Evolutionary conservation across 805 yeast species (phyloP).

Genomic region (Ascoidea asiatica): DNA sequence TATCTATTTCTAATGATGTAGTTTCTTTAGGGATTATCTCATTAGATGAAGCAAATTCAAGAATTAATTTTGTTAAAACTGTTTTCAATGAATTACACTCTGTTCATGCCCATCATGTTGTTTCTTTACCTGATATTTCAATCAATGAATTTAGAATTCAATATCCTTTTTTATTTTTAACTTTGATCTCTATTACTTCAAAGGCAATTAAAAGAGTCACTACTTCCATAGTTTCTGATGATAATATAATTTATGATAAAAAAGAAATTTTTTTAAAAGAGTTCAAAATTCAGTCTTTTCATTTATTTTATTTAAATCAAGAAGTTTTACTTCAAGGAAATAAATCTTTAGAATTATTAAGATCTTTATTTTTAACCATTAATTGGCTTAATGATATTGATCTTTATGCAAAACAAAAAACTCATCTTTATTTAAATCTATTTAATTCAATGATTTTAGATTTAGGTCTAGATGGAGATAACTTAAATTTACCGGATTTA

Average conservation of each 20-base stretch:
- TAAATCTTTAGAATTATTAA: conserved; percentile 55
- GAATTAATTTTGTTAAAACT: background rate
- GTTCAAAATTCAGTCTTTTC: conserved; percentile 36
- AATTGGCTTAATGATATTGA: conserved; percentile 83
- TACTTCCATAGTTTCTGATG: too few species aligned
- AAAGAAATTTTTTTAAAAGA: conserved; percentile 24
- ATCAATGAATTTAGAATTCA: conserved; percentile 32
- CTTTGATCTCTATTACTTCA: conserved; percentile 51
- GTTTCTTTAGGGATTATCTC: background rate
- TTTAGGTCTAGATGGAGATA: background rate
- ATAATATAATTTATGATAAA: conserved; percentile 7
- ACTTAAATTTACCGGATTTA: background rate
- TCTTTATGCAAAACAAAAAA: conserved; percentile 20
- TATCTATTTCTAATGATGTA: background rate
- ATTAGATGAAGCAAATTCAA: background rate
- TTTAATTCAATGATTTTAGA: background rate
- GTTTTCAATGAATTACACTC: background rate
- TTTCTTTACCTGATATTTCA: background rate
- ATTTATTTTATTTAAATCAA: conserved; percentile 33
- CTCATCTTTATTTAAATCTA: background rate
- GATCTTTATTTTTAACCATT: conserved; percentile 44
- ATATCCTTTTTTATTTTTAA: conserved; percentile 49
- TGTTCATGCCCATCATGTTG: background rate
- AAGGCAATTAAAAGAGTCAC: conserved; percentile 23
- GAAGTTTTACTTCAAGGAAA: conserved; percentile 60